A percentile compares a stretch with the other conserved stretches of the same genome.
phyloP scores from a whole-genome alignment of 768 basidiomycete species.

The Psilocybe cyanescens region DNA sequence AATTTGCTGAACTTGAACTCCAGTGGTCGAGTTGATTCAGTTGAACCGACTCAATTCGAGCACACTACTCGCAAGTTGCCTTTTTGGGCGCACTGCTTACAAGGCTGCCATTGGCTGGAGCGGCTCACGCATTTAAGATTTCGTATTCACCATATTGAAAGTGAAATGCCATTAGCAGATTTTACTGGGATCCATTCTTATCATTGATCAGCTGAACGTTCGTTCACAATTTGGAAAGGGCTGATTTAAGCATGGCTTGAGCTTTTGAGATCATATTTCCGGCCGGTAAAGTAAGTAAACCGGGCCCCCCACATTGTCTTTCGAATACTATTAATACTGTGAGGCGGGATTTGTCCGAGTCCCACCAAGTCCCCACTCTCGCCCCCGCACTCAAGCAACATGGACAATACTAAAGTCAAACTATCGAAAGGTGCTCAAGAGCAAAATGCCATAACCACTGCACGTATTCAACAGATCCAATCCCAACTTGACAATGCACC shows the following conservation, averaged over 20 bases:
- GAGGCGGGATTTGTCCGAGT: background rate
- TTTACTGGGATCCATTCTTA: no score
- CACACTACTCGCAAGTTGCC: conserved; percentile 2
- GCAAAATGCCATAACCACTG: conserved; percentile 60
- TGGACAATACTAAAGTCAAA: conserved; percentile 33
- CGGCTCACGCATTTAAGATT: no score
- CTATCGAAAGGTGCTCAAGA: conserved; percentile 45
- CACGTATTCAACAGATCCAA: conserved; percentile 70
- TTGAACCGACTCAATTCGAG: background rate
- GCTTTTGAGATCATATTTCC: background rate
- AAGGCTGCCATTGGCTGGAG: no score
- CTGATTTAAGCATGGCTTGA: background rate
- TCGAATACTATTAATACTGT: background rate
- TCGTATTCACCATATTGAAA: no score
- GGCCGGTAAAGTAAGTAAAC: background rate
- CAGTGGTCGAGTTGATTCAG: background rate
- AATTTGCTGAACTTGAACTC: background rate
- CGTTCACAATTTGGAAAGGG: background rate
- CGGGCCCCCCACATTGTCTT: background rate
- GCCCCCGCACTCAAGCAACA: background rate
- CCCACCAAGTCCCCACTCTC: background rate
- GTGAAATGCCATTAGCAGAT: no score
- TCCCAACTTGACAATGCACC: conserved; percentile 62
- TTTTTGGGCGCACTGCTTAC: background rate
- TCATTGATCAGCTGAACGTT: no score